phyloP scores from a whole-genome alignment of 257 asterid species.

The Knoxia roxburghii region DNA sequence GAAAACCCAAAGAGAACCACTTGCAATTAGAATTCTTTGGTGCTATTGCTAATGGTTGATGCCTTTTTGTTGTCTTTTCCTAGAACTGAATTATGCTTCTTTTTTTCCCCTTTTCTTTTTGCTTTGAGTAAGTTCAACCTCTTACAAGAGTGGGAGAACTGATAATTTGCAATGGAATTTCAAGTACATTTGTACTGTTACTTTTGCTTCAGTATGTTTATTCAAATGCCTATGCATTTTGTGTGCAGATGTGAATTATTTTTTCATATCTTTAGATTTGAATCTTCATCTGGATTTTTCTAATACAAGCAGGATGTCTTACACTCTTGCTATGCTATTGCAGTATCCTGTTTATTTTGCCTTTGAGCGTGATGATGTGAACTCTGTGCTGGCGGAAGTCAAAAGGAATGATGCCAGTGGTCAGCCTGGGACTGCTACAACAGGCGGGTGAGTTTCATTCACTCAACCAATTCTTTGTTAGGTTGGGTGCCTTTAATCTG shows the following conservation, averaged over 20 bases:
- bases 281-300: conserved; percentile 1
- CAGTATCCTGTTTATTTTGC: conserved; percentile 98
- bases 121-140: background rate
- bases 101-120: background rate
- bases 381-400: conserved; percentile 73
- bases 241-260: background rate
- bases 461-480: conserved; percentile 1
- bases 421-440: conserved; percentile 92
- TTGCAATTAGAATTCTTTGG: background rate
- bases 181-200: background rate
- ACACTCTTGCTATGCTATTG: conserved; percentile 24
- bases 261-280: background rate
- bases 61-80: background rate
- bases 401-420: conserved; percentile 85
- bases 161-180: background rate
- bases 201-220: background rate
- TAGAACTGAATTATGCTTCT: background rate
- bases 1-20: background rate
- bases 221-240: background rate
- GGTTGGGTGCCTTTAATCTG: background rate
- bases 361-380: conserved; percentile 68
- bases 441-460: conserved; percentile 85
- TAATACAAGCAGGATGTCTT: background rate
- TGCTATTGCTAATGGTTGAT: background rate
- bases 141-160: background rate